Evolutionary conservation across 23 red algal genomes (phyloP), one percentile per base, ranked within the genome.

Genomic region (Cyanidium caldarium): DNA sequence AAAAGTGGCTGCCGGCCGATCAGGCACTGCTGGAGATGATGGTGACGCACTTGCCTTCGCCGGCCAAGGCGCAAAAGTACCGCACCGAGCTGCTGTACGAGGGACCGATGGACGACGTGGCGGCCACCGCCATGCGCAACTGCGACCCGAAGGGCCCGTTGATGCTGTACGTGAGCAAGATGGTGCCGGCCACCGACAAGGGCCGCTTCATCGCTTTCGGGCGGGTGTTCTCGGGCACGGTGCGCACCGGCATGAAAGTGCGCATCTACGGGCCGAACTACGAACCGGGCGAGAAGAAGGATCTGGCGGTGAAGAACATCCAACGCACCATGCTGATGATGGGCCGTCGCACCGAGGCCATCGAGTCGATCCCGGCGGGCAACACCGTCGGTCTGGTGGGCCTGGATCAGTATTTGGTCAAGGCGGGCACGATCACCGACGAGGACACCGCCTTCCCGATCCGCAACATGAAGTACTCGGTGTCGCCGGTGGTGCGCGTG

Each of bases 391-490:
- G 92, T 38, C 79, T 98, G 13, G 92, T 98, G 16, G 92, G 92
- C 33, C 66, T 98, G 0, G 92, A 98, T 67, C 80, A 88, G 65
- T 82, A 82, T 40, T 36, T 98, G 38, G 74, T 98, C 19, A 98
- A 98, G 65, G 84, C 92, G 1, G 92, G 84, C 42, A 89, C 92
- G 3, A 36, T 98, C 15, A 85, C 92, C 1, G 92, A 98, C 69
- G 21, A 79, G 35, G 92, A 98, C 28, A 80, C 81, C n/a, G 92
- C 92, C 44, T 89, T 98, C 75, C 92, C 92, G 19, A 65, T 98
- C 44, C 88, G 88, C 44, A 80, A 98, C 86, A 98, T 98, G 92
- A 98, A 98, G 67, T 98, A 98, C 65, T 98, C 92, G 34, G 92
- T 98, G 0, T 98, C 92, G 21, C 84, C 92, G 29, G 92, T 98